phyloP scores from a whole-genome alignment of 2,329 filamentous ascomycete genomes.

The Aspergillus pseudoviridinutans region DNA sequence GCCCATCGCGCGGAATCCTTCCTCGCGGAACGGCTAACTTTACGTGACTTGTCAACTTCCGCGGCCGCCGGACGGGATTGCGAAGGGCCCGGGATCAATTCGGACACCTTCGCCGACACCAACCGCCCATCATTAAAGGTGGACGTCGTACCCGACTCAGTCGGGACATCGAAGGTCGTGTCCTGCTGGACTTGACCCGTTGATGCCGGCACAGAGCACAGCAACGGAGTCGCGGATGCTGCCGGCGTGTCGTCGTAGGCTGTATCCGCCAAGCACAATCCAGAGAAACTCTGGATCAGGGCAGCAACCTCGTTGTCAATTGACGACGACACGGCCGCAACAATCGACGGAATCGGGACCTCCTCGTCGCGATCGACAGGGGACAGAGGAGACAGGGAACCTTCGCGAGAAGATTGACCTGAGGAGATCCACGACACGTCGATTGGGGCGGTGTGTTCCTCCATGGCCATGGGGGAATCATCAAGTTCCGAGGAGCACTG shows the following conservation, averaged over 20 bases:
- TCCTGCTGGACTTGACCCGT: neutral
- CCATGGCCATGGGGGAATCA: neutral
- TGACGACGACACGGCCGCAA: neutral
- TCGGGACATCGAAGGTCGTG: neutral
- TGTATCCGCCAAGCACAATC: conserved; percentile 7
- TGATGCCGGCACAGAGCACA: neutral
- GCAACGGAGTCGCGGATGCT: neutral
- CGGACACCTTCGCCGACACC: conserved; percentile 11
- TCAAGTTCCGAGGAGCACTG: neutral
- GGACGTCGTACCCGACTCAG: neutral
- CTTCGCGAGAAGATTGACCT: neutral
- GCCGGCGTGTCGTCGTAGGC: neutral
- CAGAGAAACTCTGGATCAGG: conserved; percentile 5
- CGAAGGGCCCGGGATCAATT: conserved; percentile 6
- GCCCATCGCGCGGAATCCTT: conserved; percentile 2
- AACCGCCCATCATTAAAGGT: conserved; percentile 9
- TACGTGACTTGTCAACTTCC: neutral
- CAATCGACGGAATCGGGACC: neutral
- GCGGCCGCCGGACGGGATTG: conserved; percentile 7
- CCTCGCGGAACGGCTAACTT: neutral
- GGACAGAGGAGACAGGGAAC: neutral
- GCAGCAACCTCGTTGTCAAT: conserved; percentile 9
- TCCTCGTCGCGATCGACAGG: neutral
- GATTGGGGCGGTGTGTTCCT: neutral
- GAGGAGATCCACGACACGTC: neutral